Percentiles rank a stretch among this genome's conserved stretches.
These are phyloP conservation scores for Yarrowia porcina DNA, from an alignment of 805 yeast species.

Conservation along the genomic window DNA sequence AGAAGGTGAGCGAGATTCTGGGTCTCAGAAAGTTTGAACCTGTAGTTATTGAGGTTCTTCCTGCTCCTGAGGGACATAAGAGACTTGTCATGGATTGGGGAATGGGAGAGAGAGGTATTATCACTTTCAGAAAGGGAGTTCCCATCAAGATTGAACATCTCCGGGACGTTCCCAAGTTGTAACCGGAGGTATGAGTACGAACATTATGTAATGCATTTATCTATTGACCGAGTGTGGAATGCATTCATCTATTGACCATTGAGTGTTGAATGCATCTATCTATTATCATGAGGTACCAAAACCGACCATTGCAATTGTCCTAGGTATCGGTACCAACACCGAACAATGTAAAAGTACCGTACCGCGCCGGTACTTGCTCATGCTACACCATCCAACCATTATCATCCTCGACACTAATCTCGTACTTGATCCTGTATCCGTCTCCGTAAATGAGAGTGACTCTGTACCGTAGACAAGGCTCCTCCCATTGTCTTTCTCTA, in stretches of 20 bases:
- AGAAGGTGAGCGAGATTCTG: slow-evolving; percentile 26
- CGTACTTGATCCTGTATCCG: slow-evolving; percentile 6
- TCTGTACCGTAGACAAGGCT: slow-evolving; percentile 5
- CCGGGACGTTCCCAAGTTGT: background rate
- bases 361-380: no score
- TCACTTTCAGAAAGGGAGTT: slow-evolving; percentile 26
- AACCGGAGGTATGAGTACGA: background rate
- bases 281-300: no score
- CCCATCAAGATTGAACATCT: slow-evolving; percentile 19
- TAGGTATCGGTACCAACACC: no score
- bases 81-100: slow-evolving; percentile 34
- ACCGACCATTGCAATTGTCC: no score
- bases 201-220: background rate
- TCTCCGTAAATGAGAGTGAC: slow-evolving; percentile 12
- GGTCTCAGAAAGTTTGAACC: slow-evolving; percentile 32
- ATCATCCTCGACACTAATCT: slow-evolving; percentile 2
- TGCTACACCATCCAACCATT: slow-evolving; percentile 6
- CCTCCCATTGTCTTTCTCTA: background rate
- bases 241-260: no score
- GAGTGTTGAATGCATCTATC: no score
- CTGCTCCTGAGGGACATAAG: slow-evolving; percentile 26
- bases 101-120: slow-evolving; percentile 30
- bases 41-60: slow-evolving; percentile 24
- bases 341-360: no score
- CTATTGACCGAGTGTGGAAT: no score